phyloP scores from a whole-genome alignment of 768 basidiomycete genomes.

The Cystobasidium tubakii region DNA sequence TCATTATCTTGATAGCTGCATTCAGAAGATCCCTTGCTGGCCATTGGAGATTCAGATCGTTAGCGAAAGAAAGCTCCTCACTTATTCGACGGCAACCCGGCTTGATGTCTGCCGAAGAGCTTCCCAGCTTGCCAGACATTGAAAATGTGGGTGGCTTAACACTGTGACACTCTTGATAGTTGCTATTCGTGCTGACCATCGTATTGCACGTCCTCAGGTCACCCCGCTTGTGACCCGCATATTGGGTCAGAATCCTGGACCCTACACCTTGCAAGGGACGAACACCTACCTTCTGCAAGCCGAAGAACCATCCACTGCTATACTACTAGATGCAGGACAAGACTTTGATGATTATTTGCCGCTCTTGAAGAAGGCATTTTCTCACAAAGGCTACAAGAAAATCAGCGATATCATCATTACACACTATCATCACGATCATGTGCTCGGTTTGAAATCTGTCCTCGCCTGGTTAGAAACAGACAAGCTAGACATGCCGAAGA shows the following conservation, averaged over 20 bases:
- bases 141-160: background rate
- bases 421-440: constrained; percentile 84
- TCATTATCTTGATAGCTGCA: background rate
- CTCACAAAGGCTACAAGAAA: constrained; percentile 52
- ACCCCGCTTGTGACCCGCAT: constrained; percentile 37
- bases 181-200: background rate
- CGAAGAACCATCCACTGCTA: constrained; percentile 54
- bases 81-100: background rate
- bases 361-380: constrained; percentile 54
- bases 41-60: background rate
- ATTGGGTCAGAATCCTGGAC: constrained; percentile 67
- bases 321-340: constrained; percentile 77
- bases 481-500: constrained; percentile 54
- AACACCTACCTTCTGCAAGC: constrained; percentile 78
- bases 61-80: background rate
- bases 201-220: background rate
- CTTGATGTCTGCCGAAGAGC: constrained; percentile 4
- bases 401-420: constrained; percentile 86
- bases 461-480: constrained; percentile 61
- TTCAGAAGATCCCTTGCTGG: background rate
- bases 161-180: background rate
- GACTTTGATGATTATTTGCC: constrained; percentile 65
- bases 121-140: constrained; percentile 3
- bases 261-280: constrained; percentile 84
- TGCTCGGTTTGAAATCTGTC: constrained; percentile 67